phyloP scores from a whole-genome alignment of 169 alveolate genomes.

The Eimeria maxima region DNA sequence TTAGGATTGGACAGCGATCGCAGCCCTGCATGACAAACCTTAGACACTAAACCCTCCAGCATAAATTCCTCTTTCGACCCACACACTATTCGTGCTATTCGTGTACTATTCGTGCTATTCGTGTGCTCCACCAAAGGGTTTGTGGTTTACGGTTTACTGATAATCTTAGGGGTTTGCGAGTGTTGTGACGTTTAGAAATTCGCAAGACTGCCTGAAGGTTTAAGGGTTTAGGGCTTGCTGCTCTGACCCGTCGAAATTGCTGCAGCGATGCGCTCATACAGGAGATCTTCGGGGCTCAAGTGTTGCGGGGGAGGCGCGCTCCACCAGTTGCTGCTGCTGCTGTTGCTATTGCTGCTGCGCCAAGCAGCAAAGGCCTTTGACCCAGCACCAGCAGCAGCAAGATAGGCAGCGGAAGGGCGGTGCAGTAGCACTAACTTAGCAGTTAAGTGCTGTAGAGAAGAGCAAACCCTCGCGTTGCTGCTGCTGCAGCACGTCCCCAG shows the following conservation, averaged over 20 bases:
- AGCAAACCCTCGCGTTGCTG: constrained; percentile 59
- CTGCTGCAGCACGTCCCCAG: constrained; percentile 56
- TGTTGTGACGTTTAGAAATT: not conserved
- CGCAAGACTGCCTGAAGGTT: not conserved
- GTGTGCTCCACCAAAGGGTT: not conserved
- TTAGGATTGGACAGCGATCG: constrained; percentile 29
- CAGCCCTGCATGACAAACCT: constrained; percentile 14
- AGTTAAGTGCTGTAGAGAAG: constrained; percentile 33
- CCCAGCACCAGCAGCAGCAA: constrained; percentile 65
- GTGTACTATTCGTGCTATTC: too few species aligned
- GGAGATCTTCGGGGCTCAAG: constrained; percentile 49
- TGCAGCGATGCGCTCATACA: constrained; percentile 15
- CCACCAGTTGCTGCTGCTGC: constrained; percentile 57
- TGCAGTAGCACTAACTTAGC: constrained; percentile 61
- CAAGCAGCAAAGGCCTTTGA: constrained; percentile 12
- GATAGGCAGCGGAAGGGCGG: constrained; percentile 32
- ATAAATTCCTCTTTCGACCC: not conserved
- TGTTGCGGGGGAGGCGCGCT: constrained; percentile 30
- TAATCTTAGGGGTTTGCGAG: not conserved
- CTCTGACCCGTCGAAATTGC: constrained; percentile 7
- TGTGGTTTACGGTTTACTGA: not conserved
- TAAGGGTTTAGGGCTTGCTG: not conserved
- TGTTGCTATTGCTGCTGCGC: not conserved
- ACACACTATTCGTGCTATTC: too few species aligned
- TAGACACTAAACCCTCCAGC: not conserved